phyloP scores from a whole-genome alignment of 768 basidiomycete species.

The Lentinula sp. region DNA sequence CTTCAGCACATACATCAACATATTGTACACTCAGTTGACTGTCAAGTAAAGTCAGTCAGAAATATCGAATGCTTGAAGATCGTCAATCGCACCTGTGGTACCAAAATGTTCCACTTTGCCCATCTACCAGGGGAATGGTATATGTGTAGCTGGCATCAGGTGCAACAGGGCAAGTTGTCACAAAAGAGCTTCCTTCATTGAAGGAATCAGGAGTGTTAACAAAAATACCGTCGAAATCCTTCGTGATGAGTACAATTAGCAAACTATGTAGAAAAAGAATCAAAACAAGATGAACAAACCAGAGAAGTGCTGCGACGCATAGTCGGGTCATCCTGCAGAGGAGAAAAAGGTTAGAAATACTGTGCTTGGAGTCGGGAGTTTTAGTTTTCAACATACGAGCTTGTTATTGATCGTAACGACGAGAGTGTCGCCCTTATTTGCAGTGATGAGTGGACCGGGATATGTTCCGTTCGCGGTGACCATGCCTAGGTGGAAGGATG shows the following conservation, averaged over 20 bases:
- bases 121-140: slow-evolving; percentile 22
- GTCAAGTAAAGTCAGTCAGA: neutral
- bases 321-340: slow-evolving; percentile 19
- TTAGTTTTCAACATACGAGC: slow-evolving; percentile 22
- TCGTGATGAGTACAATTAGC: no score
- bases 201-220: slow-evolving; percentile 14
- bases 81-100: slow-evolving; percentile 16
- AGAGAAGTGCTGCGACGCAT: slow-evolving; percentile 24
- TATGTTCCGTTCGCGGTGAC: slow-evolving; percentile 21
- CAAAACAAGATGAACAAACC: neutral
- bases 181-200: slow-evolving; percentile 31
- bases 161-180: slow-evolving; percentile 38
- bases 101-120: slow-evolving; percentile 40
- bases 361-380: neutral
- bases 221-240: slow-evolving; percentile 24
- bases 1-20: slow-evolving; percentile 16
- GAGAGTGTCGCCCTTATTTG: slow-evolving; percentile 36
- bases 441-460: slow-evolving; percentile 43
- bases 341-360: neutral
- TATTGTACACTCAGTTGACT: slow-evolving; percentile 23
- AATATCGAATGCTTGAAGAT: neutral
- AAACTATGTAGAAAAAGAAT: neutral
- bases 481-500: neutral
- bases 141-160: slow-evolving; percentile 31
- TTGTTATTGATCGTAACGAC: slow-evolving; percentile 36